Percentiles rank a stretch among this genome's conserved stretches.
Evolutionary conservation across 139 green algal genomes (phyloP).

Genomic region (Chlorella sp.): DNA sequence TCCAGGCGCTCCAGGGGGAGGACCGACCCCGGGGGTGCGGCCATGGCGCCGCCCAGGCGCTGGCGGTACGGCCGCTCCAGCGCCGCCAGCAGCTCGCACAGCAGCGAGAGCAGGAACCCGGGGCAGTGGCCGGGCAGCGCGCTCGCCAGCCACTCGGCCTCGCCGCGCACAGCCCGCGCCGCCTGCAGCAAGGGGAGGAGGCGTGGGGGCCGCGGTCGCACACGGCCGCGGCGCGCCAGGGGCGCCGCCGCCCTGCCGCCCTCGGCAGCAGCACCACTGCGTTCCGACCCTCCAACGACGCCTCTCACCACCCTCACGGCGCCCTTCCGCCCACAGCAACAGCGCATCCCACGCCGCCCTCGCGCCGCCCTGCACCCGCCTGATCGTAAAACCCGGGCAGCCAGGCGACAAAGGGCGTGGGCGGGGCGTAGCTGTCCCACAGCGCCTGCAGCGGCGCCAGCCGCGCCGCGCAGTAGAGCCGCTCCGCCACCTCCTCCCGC

Average conservation of each 20-base stretch:
- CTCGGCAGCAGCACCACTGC: no score
- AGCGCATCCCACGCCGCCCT: not conserved
- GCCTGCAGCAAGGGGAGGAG: constrained; percentile 24
- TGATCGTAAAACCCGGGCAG: constrained; percentile 72
- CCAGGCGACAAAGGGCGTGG: constrained; percentile 52
- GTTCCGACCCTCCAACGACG: no score
- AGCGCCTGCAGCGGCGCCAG: constrained; percentile 43
- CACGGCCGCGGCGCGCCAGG: no score
- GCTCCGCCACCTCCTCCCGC: constrained; percentile 56
- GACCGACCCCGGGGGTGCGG: constrained; percentile 10
- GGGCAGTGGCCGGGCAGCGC: constrained; percentile 53
- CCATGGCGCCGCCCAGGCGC: constrained; percentile 50
- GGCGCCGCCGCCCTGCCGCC: no score
- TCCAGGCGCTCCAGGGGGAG: constrained; percentile 42
- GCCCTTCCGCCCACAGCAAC: not conserved
- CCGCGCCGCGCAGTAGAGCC: constrained; percentile 63
- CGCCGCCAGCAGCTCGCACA: constrained; percentile 30
- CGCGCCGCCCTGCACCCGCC: not conserved
- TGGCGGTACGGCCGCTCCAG: constrained; percentile 36
- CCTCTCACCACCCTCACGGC: not conserved
- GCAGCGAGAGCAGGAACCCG: constrained; percentile 55
- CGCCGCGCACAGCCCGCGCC: constrained; percentile 46
- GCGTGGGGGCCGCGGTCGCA: no score
- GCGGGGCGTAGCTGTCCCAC: constrained; percentile 48
- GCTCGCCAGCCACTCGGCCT: constrained; percentile 60